Evolutionary conservation across 352 stramenopile genomes (phyloP).

Genomic region (Phytopythium chamaehyphon): DNA sequence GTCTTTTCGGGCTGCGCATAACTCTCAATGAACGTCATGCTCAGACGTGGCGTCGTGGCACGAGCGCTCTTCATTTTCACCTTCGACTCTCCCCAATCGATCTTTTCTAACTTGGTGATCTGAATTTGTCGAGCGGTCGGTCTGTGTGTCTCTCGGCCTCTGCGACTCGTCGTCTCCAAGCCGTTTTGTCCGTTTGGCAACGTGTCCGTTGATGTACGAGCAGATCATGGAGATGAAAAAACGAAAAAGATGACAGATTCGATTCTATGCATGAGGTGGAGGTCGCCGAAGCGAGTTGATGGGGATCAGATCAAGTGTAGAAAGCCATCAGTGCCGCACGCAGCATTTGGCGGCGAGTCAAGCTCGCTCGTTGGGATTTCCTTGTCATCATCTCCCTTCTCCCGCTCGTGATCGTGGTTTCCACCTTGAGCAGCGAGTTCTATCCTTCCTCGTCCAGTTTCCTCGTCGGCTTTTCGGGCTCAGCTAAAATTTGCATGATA

Average conservation of each 20-base stretch:
- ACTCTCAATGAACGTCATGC: conserved; percentile 24
- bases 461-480: conserved; percentile 17
- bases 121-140: neutral
- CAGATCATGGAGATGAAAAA: too few relatives aligned
- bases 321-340: conserved; percentile 24
- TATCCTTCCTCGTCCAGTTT: too few relatives aligned
- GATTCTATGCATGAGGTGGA: neutral
- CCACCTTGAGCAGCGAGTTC: too few relatives aligned
- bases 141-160: neutral
- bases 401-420: too few relatives aligned
- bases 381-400: conserved; percentile 19
- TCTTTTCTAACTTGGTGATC: neutral
- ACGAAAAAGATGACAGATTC: too few relatives aligned
- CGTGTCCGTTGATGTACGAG: too few relatives aligned
- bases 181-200: too few relatives aligned
- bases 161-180: neutral
- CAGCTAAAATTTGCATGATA: conserved; percentile 38
- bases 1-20: conserved; percentile 21
- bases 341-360: neutral
- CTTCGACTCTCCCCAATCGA: neutral
- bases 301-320: conserved; percentile 47
- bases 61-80: conserved; percentile 2
- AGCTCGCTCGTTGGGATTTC: neutral
- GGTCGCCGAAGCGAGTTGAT: neutral
- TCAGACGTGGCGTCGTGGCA: neutral